Percentiles rank a stretch among this genome's conserved stretches.
phyloP scores from a whole-genome alignment of 2,329 filamentous ascomycete species.

The Fusarium pseudograminearum region DNA sequence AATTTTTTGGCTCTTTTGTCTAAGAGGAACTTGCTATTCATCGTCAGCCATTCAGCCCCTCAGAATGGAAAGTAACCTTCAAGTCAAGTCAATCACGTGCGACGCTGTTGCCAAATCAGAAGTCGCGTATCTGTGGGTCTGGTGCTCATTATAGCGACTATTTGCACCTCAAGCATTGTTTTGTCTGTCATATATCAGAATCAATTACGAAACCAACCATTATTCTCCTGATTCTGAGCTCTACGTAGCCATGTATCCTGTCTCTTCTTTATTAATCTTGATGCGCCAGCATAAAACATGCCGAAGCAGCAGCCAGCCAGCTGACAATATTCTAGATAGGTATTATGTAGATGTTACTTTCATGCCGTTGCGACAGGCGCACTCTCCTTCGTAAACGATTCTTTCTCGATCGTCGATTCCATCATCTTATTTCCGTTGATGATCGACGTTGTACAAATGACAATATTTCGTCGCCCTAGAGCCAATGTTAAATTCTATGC shows the following conservation, averaged over 20 bases:
- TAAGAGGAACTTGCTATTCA: slow-evolving; percentile 42
- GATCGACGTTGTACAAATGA: slow-evolving; percentile 93
- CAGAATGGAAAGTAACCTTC: slow-evolving; percentile 44
- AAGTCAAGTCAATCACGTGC: slow-evolving; percentile 44
- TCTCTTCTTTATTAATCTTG: not conserved
- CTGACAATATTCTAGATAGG: slow-evolving; percentile 28
- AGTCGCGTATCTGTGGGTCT: slow-evolving; percentile 36
- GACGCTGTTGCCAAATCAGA: slow-evolving; percentile 41
- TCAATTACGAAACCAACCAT: not conserved
- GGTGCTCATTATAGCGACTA: slow-evolving; percentile 34
- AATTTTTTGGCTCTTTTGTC: slow-evolving; percentile 34
- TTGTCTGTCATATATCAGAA: not conserved
- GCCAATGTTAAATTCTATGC: slow-evolving; percentile 26
- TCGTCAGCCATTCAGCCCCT: slow-evolving; percentile 49
- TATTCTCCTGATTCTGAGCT: not conserved
- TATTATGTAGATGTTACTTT: slow-evolving; percentile 35
- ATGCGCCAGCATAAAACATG: slow-evolving; percentile 15
- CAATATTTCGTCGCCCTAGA: slow-evolving; percentile 78
- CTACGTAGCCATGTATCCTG: not conserved
- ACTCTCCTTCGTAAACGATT: slow-evolving; percentile 66
- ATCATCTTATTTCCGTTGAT: slow-evolving; percentile 92
- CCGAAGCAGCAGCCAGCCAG: slow-evolving; percentile 19
- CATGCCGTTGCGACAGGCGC: slow-evolving; percentile 36
- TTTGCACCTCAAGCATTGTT: slow-evolving; percentile 25
- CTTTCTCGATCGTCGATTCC: slow-evolving; percentile 82